Conservation (phyloP, 306 rosid species). For the Vachellia pachyceras region DNA sequence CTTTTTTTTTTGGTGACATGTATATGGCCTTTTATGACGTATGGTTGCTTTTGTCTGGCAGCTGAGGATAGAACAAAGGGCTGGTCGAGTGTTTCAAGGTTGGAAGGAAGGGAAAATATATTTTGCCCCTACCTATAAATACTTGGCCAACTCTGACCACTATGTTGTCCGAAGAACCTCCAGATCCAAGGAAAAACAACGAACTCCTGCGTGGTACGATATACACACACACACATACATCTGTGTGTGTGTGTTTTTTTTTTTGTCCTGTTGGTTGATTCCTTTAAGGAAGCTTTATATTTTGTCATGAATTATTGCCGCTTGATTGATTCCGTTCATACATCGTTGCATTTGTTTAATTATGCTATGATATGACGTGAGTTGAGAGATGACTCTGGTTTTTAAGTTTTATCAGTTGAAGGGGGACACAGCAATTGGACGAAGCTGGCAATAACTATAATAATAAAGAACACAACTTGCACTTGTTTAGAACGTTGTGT, state of each 20-base stretch:
- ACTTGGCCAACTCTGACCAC: conserved; percentile 72
- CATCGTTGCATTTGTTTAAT: neutral
- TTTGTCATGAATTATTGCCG: conserved; percentile 31
- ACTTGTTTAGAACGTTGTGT: conserved; percentile 23
- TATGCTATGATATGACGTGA: conserved; percentile 22
- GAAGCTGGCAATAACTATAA: neutral
- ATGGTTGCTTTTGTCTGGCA: conserved; percentile 38
- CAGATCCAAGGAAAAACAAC: conserved; percentile 66
- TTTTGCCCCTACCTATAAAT: conserved; percentile 95
- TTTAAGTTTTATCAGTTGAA: conserved; percentile 7
- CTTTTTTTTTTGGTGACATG: too few species aligned
- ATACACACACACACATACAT: too few species aligned
- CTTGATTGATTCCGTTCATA: neutral
- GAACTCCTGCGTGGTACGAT: conserved; percentile 96
- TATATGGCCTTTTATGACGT: neutral
- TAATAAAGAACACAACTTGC: conserved; percentile 4
- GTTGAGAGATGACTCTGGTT: conserved; percentile 17
- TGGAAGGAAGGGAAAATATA: conserved; percentile 88
- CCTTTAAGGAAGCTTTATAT: neutral
- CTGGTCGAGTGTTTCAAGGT: conserved; percentile 85
- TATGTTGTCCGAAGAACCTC: conserved; percentile 70
- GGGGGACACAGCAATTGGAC: conserved; percentile 3
- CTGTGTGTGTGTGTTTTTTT: neutral
- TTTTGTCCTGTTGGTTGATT: neutral
- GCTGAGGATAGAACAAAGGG: conserved; percentile 77